phyloP scores from a whole-genome alignment of 2,329 filamentous ascomycete species.

The Ramichloridium luteum region DNA sequence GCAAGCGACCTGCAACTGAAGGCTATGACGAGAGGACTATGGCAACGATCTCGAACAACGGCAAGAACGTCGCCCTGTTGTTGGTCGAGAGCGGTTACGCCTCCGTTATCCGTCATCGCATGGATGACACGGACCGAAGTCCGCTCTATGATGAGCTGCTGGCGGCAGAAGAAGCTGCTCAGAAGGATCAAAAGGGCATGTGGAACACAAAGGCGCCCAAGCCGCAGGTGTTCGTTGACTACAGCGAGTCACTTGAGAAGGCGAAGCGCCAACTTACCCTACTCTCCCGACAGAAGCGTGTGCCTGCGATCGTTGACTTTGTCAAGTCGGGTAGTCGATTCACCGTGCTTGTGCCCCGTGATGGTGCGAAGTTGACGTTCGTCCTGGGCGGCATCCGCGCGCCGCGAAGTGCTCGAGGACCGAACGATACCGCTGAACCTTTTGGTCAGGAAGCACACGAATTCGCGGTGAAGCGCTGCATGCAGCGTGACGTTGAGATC shows the following conservation, averaged over 20 bases:
- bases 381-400: conserved; percentile 88
- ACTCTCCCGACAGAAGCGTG: conserved; percentile 79
- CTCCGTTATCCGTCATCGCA: conserved; percentile 86
- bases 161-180: conserved; percentile 66
- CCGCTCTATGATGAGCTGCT: conserved; percentile 87
- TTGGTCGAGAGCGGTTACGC: conserved; percentile 90
- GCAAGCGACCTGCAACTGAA: conserved; percentile 76
- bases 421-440: conserved; percentile 73
- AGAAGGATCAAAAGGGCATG: conserved; percentile 83
- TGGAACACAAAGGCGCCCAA: conserved; percentile 86
- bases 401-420: conserved; percentile 70
- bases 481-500: conserved; percentile 91
- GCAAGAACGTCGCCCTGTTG: conserved; percentile 72
- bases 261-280: conserved; percentile 86
- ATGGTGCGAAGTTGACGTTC: conserved; percentile 88
- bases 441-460: conserved; percentile 93
- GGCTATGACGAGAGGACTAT: conserved; percentile 93
- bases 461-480: conserved; percentile 73
- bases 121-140: conserved; percentile 87
- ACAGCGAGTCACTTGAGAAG: conserved; percentile 85
- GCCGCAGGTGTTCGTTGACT: conserved; percentile 70
- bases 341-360: conserved; percentile 78
- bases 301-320: conserved; percentile 89
- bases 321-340: conserved; percentile 96
- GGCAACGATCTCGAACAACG: conserved; percentile 69